Base-by-base conservation (phyloP, 148 eudicot species). In the Rhododendron ferrugineum region DNA sequence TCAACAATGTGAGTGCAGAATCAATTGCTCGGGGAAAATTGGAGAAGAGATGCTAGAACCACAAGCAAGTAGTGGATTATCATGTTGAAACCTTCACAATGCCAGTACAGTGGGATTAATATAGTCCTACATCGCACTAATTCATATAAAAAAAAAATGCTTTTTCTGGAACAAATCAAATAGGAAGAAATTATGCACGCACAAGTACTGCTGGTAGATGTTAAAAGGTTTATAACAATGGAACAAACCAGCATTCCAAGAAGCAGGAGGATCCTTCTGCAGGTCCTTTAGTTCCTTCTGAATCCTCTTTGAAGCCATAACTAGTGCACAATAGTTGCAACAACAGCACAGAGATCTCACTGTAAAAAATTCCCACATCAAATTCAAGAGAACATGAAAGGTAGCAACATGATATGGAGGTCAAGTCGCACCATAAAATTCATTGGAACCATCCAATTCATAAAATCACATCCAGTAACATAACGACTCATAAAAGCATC, bases 191-290 rank as follows among this genome's bases (percentile, higher is more conserved):
- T 20, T 9, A 34, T 58, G 50, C 28, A 56, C 5, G 47, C 40
- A 56, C 62, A 26, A 54, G 3, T 20, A 13, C 47, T 54, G 52
- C 23, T 2, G 20, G 36, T 46, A 84, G 34, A 76, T 62, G 44
- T 18, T 34, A 60, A 44, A 79, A 52, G 22, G 78, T 46, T 34
- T 5, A 37, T 56, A 32, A 47, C 28, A 34, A 32, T 1, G 4
- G 76, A 18, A 86, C 88, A 58, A 46, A 88, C 93, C 93, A 87
- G 93, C 93, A 81, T 90, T 89, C 89, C 93, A 91, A 68, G 90
- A 88, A 28, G 78, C 88, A 73, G 91, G 91, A 73, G 93, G 91
- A 58, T 91, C 93, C 88, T 85, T 91, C 83, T 89, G 86, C 91
- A 91, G 30, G 88, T 89, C 90, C 85, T 87, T 88, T 34, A 91